Base-by-base conservation (phyloP, 768 basidiomycete genomes). In the Crassisporium funariophilum region DNA sequence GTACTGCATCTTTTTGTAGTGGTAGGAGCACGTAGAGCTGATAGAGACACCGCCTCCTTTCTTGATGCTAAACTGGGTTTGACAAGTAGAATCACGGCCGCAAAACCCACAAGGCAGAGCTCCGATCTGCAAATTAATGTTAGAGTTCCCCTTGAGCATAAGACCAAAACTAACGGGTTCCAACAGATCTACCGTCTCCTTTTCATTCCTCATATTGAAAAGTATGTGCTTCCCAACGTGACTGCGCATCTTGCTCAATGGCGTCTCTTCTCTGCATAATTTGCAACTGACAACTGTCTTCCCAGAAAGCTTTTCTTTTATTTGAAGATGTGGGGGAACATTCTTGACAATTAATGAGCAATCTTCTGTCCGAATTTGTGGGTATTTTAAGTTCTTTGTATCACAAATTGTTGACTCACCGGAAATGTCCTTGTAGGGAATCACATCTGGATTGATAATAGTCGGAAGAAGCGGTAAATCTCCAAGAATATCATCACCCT, bases 1-100 rank as follows among this genome's bases (percentile, higher is more conserved):
- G n/a, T n/a, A n/a, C n/a, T n/a, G n/a, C n/a, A 36, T 36, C 15
- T 36, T 36, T 36, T 36, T 15, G 19, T 36, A 36, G 35, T 36
- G 35, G 15, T 36, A 36, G 35, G 15, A 8, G 35, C 35, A 36
- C 7, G 7, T 36, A 8, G 35, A 36, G 7, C 15, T 36, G 8
- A 36, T 16, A 20, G 8, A 8, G 15, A 36, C 7, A 36, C 7
- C 35, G 6, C 15, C 8, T 8, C 8, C 7, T 36, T 36, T 36
- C 15, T 36, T 36, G 7, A 8, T 6, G 15, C 8, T 8, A 16
- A 36, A 15, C 19, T 36, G 35, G 8, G 35, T 36, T 16, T 6
- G 15, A 36, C 35, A 36, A 36, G 8, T 16, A n/a, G n/a, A n/a
- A 36, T 36, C 35, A 8, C 7, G 35, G 19, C 35, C 35, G 35